These are phyloP conservation scores for Quambalaria eucalypti DNA, from an alignment of 1,284 basidiomycete genomes.

Conservation along the genomic window DNA sequence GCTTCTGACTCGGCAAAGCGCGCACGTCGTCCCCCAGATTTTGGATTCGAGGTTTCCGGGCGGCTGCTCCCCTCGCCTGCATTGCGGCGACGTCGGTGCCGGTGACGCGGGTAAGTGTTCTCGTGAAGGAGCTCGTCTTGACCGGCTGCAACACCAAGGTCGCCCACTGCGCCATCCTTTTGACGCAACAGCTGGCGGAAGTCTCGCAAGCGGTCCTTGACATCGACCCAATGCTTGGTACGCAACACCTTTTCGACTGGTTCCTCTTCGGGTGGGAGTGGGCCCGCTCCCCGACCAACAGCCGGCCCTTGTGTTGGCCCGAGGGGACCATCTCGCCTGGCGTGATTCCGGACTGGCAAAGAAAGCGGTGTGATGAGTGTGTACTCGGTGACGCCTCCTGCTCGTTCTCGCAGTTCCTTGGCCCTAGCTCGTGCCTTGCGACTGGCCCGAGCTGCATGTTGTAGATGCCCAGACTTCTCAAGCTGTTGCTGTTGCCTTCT, in stretches of 20 bases:
- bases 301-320: neutral
- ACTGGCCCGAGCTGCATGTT: constrained; percentile 18
- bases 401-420: constrained; percentile 27
- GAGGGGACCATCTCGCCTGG: neutral
- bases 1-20: constrained; percentile 1
- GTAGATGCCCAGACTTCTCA: neutral
- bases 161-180: constrained; percentile 32
- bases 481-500: neutral
- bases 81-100: neutral
- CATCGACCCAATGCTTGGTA: constrained; percentile 20
- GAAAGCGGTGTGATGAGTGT: constrained; percentile 38
- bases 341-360: constrained; percentile 11
- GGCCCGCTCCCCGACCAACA: neutral
- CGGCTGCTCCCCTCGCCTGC: neutral
- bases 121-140: neutral
- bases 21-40: neutral
- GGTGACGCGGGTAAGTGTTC: neutral
- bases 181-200: constrained; percentile 35
- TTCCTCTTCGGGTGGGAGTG: too few species aligned
- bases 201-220: constrained; percentile 30
- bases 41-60: neutral
- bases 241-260: constrained; percentile 9
- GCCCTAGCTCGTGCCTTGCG: constrained; percentile 40
- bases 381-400: constrained; percentile 43
- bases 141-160: constrained; percentile 21